phyloP scores from a whole-genome alignment of 164 flowering plant genomes.

The Warburgia ugandensis region DNA sequence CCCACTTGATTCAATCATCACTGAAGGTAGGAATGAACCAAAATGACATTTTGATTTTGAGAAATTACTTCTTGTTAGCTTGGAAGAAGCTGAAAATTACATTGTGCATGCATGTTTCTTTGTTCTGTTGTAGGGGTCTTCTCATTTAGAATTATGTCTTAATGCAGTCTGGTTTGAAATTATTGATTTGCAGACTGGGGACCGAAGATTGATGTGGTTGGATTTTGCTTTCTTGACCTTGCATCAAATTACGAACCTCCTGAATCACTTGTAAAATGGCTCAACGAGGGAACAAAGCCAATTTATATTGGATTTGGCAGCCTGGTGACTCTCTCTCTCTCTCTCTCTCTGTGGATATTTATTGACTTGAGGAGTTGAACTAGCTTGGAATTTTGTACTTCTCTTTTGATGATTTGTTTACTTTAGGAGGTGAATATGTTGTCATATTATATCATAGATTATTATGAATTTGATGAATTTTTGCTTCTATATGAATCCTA shows the following conservation, averaged over 20 bases:
- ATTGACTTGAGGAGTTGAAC: too few species aligned
- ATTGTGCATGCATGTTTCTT: too few species aligned
- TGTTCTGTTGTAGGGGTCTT: not conserved
- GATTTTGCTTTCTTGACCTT: conserved; percentile 98
- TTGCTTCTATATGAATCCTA: too few species aligned
- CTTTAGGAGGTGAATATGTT: too few species aligned
- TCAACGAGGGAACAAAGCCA: conserved; percentile 74
- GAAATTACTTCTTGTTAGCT: too few species aligned
- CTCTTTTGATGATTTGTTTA: not conserved
- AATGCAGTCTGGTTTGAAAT: not conserved
- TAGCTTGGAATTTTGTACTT: not conserved
- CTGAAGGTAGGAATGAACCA: too few species aligned
- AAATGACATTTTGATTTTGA: too few species aligned
- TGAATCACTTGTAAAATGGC: conserved; percentile 67
- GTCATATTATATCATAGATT: too few species aligned
- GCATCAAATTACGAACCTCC: conserved; percentile 95
- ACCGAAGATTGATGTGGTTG: conserved; percentile 90
- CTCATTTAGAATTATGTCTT: not conserved
- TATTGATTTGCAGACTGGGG: conserved; percentile 82
- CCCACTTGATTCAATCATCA: too few species aligned
- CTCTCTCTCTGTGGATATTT: conserved; percentile 1
- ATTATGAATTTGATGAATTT: too few species aligned
- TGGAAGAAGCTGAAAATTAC: too few species aligned
- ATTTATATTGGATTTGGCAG: conserved; percentile 97
- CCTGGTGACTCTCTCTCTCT: conserved; percentile 61